Conservation (phyloP, 495 filamentous ascomycete species). For the Astrothelium macrocarpum region DNA sequence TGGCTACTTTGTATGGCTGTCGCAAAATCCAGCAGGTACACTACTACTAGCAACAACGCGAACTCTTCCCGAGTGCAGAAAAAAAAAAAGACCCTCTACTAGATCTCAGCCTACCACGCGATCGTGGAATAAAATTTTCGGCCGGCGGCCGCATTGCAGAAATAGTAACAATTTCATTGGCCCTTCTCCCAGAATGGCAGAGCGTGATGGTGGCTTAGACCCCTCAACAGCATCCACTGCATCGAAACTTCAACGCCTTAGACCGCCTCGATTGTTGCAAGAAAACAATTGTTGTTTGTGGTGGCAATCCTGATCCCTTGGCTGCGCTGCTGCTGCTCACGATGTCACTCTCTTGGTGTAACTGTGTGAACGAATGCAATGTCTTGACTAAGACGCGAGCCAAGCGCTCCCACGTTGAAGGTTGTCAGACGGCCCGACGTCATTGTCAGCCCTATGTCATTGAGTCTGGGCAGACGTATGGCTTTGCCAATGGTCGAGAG, state of each 20-base stretch:
- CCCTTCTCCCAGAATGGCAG: background rate
- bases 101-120: background rate
- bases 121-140: background rate
- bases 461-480: background rate
- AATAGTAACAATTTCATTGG: slow-evolving; percentile 5
- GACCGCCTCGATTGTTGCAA: background rate
- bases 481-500: background rate
- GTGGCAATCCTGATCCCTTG: background rate
- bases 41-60: background rate
- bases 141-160: slow-evolving; percentile 4
- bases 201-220: background rate
- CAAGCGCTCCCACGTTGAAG: background rate
- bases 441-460: slow-evolving; percentile 3
- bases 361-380: background rate
- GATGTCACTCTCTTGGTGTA: background rate
- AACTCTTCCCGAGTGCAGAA: background rate
- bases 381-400: background rate
- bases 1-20: background rate
- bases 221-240: slow-evolving; percentile 5
- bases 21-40: background rate
- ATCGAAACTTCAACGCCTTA: background rate
- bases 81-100: background rate
- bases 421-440: background rate
- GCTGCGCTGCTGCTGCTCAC: background rate
- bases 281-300: background rate